These are phyloP conservation scores for Serendipita sp. DNA, from an alignment of 768 basidiomycete species.

Conservation along the genomic window DNA sequence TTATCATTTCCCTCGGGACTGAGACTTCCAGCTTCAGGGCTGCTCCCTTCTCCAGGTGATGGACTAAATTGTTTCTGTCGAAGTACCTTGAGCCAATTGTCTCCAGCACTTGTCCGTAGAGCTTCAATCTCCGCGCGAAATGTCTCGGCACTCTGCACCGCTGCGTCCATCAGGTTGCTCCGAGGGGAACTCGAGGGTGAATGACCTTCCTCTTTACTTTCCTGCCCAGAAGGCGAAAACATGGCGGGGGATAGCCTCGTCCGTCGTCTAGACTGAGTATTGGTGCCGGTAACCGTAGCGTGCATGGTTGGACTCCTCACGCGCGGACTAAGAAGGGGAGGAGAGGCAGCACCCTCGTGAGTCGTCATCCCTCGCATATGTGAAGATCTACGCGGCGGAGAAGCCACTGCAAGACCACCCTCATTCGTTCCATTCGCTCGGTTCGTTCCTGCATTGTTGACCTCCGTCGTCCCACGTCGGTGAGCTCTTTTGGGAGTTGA, in stretches of 20 bases:
- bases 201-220: not conserved
- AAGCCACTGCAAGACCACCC: not conserved
- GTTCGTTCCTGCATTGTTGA: not conserved
- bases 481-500: not conserved
- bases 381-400: not conserved
- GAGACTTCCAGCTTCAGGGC: not conserved
- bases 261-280: not conserved
- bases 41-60: not conserved
- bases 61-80: not conserved
- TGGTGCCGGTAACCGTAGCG: not conserved
- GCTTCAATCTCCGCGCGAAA: slow-evolving; percentile 4
- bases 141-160: not conserved
- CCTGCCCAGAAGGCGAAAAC: not conserved
- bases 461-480: not conserved
- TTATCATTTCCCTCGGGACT: not conserved
- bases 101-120: not conserved
- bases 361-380: not conserved
- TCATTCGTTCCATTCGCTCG: not conserved
- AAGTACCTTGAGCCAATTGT: slow-evolving; percentile 6
- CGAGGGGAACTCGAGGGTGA: not conserved
- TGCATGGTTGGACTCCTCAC: not conserved
- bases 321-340: not conserved
- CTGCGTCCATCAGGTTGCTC: not conserved
- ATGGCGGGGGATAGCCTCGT: not conserved
- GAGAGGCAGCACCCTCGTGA: not conserved